Evolutionary conservation across 345 rosid species (phyloP), one percentile per base, ranked within the genome.

Genomic region (Citrus mangshanensis): DNA sequence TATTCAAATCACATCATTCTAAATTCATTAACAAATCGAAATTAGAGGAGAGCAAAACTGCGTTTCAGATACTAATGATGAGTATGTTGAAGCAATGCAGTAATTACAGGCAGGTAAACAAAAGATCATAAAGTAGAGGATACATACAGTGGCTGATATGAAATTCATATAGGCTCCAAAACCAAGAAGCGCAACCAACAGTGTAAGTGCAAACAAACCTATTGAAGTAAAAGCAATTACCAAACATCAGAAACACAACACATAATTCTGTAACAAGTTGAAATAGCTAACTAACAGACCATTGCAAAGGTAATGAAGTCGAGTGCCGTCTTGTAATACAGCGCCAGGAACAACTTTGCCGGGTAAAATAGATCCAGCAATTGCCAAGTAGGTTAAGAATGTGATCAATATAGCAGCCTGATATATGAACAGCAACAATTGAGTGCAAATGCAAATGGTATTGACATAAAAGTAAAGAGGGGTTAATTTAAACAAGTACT

Each of bases 251-350:
- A 70, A 70, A 5, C 28, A 28, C 34, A 14, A 25, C 16, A 25
- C 22, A 25, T 30, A 63, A 30, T 14, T 27, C 37, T 34, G 68
- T 65, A 34, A 65, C 1, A 32, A 65, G 40, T 65, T 34, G 5
- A 64, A 65, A 18, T 19, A 12, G 21, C 24, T 7, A 66, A 35
- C 16, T 4, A 70, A 70, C 49, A 73, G 65, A 73, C 76, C 65
- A 34, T 73, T 73, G 76, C 76, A 73, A 22, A 14, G 76, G 40
- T 73, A 73, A 22, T 34, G 76, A 56, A 73, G 65, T 32, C 76
- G 76, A 58, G 51, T 73, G 65, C 76, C 66, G 6, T 73, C 76
- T 12, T 21, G 65, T 9, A 73, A 34, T 10, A 58, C 65, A 58
- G 37, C 51, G 24, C 76, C 76, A 35, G 38, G 28, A 73, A 73